phyloP scores from a whole-genome alignment of 2,329 filamentous ascomycete species.

The Balansia obtecta region DNA sequence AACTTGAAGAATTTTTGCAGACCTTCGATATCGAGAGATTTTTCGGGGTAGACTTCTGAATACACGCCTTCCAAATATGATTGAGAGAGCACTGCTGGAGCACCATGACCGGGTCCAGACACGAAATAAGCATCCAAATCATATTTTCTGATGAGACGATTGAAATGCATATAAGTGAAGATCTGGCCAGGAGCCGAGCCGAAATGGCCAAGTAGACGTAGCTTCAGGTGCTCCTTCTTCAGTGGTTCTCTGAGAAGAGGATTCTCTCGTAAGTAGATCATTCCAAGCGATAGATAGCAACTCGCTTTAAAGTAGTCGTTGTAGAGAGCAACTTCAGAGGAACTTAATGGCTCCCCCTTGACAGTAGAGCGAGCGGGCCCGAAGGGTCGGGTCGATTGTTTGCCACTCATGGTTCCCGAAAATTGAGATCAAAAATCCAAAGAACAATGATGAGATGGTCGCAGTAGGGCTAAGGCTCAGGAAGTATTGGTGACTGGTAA shows the following conservation, averaged over 20 bases:
- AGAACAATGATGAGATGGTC: neutral
- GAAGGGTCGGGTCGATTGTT: constrained; percentile 49
- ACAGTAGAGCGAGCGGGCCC: constrained; percentile 54
- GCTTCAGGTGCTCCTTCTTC: constrained; percentile 58
- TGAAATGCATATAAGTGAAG: constrained; percentile 74
- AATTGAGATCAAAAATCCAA: neutral
- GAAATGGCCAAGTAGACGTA: constrained; percentile 64
- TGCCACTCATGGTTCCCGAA: constrained; percentile 23
- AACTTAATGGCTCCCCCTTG: constrained; percentile 45
- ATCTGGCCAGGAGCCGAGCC: constrained; percentile 70
- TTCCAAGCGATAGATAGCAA: constrained; percentile 63
- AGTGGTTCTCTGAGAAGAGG: constrained; percentile 59
- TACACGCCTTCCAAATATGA: constrained; percentile 69
- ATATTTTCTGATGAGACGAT: constrained; percentile 71
- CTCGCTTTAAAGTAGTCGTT: constrained; percentile 64
- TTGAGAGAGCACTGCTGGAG: constrained; percentile 63
- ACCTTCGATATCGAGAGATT: constrained; percentile 54
- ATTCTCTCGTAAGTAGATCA: constrained; percentile 69
- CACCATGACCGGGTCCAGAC: constrained; percentile 67
- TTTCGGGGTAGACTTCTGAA: constrained; percentile 65
- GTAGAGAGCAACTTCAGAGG: constrained; percentile 55
- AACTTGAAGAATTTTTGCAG: constrained; percentile 70
- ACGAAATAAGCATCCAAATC: constrained; percentile 61
- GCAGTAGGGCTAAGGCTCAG: neutral
- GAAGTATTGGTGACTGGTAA: neutral